A percentile compares a stretch with the other conserved stretches of the same genome.
phyloP scores from a whole-genome alignment of 2,329 filamentous ascomycete genomes.

The Magnaporthales sp. region DNA sequence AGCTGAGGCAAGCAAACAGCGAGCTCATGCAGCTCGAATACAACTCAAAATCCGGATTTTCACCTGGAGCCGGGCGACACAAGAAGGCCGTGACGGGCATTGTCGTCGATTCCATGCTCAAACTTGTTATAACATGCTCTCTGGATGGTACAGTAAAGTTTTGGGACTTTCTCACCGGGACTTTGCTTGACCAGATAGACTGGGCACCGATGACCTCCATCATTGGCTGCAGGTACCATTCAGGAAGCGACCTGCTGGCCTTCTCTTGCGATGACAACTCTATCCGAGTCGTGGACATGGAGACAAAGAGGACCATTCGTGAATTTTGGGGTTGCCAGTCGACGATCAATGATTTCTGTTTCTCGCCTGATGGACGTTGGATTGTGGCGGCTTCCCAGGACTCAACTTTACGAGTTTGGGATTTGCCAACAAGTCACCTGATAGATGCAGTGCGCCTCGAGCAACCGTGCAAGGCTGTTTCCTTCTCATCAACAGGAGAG shows the following conservation, averaged over 20 bases:
- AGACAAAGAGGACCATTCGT: conserved; percentile 83
- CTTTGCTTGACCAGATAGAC: conserved; percentile 70
- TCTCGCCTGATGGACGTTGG: conserved; percentile 92
- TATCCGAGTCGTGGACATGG: conserved; percentile 81
- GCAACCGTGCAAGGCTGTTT: conserved; percentile 70
- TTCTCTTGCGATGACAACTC: conserved; percentile 84
- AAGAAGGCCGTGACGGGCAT: conserved; percentile 77
- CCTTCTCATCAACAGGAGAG: conserved; percentile 85
- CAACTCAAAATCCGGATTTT: conserved; percentile 31
- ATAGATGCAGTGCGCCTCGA: conserved; percentile 83
- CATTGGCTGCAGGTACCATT: conserved; percentile 70
- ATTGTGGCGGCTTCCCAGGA: conserved; percentile 81
- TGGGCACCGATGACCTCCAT: conserved; percentile 74
- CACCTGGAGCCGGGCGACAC: conserved; percentile 61
- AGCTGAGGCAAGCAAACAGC: conserved; percentile 46
- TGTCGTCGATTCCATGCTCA: conserved; percentile 82
- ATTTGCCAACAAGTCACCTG: conserved; percentile 88
- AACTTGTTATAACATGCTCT: conserved; percentile 74
- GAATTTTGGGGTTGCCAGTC: conserved; percentile 80
- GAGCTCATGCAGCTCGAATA: conserved; percentile 47
- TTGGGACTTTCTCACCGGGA: conserved; percentile 87
- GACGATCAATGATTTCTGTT: conserved; percentile 71
- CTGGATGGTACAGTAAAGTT: conserved; percentile 93
- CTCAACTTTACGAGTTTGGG: conserved; percentile 78
- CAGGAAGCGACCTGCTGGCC: conserved; percentile 75